Base-by-base conservation (phyloP, 2,329 filamentous ascomycete species). In the Aspergillus persii region DNA sequence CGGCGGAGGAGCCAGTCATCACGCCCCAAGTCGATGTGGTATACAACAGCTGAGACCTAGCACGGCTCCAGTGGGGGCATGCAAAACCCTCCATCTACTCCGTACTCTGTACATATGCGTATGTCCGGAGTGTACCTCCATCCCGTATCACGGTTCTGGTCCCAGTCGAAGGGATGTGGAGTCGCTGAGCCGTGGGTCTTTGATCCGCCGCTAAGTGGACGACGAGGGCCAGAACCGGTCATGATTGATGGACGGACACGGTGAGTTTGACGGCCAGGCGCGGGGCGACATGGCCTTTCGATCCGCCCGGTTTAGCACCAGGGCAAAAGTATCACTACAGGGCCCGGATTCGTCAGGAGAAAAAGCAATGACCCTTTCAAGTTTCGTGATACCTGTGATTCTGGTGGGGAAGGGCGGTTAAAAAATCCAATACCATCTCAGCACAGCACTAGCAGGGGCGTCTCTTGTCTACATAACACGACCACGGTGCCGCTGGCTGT, bases 141-240 rank as follows among this genome's bases (percentile, higher is more conserved):
- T 60, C 30, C 33, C 23, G 39, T 30, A 54, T 60, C 46, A 57
- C 60, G 47, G 56, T 8, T 46, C 46, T 11, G 23, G 26, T 50
- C 54, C n/a, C 11, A 50, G 31, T 46, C 53, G 36, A 33, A 15
- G 36, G 12, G 30, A 27, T 55, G 60, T 61, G 61, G 65, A 60
- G 62, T 60, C 50, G 66, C 62, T 67, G 63, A 69, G 64, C 62
- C 60, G 64, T 68, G 64, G 66, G 64, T 63, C 66, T 54, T 39
- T 56, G 64, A 69, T 68, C 64, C 66, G 60, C 66, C 66, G 64
- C 66, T 68, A 67, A 61, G 58, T 54, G 31, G 27, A 50, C 56
- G 61, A 58, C 54, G 61, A 57, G 63, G 15, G 7, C 61, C 51
- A 61, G 58, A 36, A 47, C 50, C 50, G 27, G 48, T 53, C 56